phyloP scores from a whole-genome alignment of 768 basidiomycete species.

The Butyriboletus loyo region DNA sequence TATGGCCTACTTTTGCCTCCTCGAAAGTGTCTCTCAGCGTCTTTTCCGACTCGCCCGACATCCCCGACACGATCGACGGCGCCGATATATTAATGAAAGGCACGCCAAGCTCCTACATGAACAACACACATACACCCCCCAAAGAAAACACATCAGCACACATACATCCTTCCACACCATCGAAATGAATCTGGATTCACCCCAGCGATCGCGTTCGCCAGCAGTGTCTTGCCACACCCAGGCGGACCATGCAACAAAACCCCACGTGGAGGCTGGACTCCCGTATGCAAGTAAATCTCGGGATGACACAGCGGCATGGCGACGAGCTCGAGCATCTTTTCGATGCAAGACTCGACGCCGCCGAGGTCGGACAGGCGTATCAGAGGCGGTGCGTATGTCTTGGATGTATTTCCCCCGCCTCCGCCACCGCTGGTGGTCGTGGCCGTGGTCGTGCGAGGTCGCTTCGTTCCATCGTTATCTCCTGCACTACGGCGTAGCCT shows the following conservation, averaged over 20 bases:
- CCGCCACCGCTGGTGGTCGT: slow-evolving; percentile 6
- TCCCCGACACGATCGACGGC: slow-evolving; percentile 93
- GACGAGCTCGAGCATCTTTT: slow-evolving; percentile 94
- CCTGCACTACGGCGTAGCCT: slow-evolving; percentile 51
- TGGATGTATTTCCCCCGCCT: slow-evolving; percentile 20
- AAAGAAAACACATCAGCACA: not conserved
- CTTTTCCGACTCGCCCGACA: slow-evolving; percentile 99
- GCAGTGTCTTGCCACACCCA: slow-evolving; percentile 93
- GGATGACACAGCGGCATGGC: slow-evolving; percentile 94
- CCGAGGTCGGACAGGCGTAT: slow-evolving; percentile 83
- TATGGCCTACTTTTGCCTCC: slow-evolving; percentile 75
- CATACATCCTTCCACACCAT: not conserved
- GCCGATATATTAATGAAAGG: slow-evolving; percentile 96
- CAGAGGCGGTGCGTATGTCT: slow-evolving; percentile 61
- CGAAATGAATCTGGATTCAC: slow-evolving; percentile 43
- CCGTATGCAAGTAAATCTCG: slow-evolving; percentile 91
- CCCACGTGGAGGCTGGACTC: slow-evolving; percentile 88
- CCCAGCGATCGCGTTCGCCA: slow-evolving; percentile 94
- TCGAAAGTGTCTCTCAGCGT: slow-evolving; percentile 95
- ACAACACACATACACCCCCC: no score
- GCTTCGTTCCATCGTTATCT: slow-evolving; percentile 56
- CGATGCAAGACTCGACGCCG: slow-evolving; percentile 80
- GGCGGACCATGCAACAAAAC: slow-evolving; percentile 94
- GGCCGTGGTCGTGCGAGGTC: slow-evolving; percentile 47
- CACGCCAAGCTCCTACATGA: slow-evolving; percentile 77